Percentiles rank a stretch among this genome's conserved stretches.
Conservation (phyloP, 1,284 basidiomycete genomes). For the Irpex sp. region DNA sequence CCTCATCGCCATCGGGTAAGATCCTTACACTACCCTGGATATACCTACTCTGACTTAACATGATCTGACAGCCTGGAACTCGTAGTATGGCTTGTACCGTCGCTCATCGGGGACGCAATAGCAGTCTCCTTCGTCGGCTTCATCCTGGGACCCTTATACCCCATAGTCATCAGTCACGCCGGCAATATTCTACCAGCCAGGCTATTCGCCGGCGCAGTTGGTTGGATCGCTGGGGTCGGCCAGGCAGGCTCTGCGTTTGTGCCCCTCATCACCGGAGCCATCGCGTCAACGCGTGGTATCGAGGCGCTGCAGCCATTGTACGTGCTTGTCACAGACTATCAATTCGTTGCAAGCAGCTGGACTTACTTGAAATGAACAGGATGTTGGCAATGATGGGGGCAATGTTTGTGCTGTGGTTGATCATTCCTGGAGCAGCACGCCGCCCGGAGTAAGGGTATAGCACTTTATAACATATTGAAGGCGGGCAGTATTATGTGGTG, state of each 20-base stretch:
- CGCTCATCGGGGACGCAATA: conserved; percentile 58
- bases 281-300: conserved; percentile 62
- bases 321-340: conserved; percentile 24
- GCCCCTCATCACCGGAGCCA: conserved; percentile 65
- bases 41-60: no score
- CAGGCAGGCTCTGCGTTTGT: conserved; percentile 62
- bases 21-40: no score
- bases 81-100: conserved; percentile 67
- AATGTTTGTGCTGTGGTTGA: conserved; percentile 3
- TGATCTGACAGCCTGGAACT: conserved; percentile 61
- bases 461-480: no score
- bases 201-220: no score
- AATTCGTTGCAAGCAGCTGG: no score
- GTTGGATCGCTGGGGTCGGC: conserved; percentile 64
- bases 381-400: conserved; percentile 22
- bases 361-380: neutral
- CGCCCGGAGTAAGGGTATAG: conserved; percentile 3
- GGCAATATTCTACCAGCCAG: no score
- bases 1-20: conserved; percentile 42
- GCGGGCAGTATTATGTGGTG: no score
- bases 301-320: conserved; percentile 63
- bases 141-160: conserved; percentile 59
- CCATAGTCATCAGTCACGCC: conserved; percentile 60
- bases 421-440: conserved; percentile 5
- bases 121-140: conserved; percentile 65